Conservation (phyloP, 1,284 basidiomycete species). For the Cutaneotrichosporon sp. region DNA sequence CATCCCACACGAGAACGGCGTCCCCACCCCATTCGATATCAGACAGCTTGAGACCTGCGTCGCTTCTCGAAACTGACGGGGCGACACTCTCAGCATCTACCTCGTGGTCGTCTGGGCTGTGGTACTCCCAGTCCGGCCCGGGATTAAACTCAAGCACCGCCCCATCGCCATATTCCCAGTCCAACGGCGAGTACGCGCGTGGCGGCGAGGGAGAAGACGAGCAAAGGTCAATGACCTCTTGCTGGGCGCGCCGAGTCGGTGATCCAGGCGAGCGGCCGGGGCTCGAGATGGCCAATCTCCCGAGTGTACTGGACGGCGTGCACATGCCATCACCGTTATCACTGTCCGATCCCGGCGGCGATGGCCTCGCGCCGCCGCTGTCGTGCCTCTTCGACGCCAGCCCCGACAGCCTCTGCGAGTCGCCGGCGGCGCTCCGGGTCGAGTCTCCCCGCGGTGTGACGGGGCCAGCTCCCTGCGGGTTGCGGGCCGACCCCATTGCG, state of each 20-base stretch:
- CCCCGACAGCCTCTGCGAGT: background rate
- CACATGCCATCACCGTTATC: background rate
- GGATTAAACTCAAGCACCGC: background rate
- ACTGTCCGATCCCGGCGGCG: constrained; percentile 15
- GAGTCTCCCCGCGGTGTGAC: background rate
- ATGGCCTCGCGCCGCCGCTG: constrained; percentile 19
- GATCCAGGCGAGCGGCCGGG: background rate
- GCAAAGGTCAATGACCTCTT: constrained; percentile 11
- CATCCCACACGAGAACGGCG: constrained; percentile 31
- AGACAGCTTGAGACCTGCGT: background rate
- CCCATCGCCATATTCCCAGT: background rate
- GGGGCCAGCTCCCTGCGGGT: constrained; percentile 38
- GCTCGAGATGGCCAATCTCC: constrained; percentile 8
- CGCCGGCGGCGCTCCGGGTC: constrained; percentile 9
- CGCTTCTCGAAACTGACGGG: background rate
- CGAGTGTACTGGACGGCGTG: constrained; percentile 16
- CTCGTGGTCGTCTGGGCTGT: background rate
- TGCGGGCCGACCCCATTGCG: constrained; percentile 40
- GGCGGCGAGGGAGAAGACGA: constrained; percentile 5
- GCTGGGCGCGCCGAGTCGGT: background rate
- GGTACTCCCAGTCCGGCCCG: constrained; percentile 1
- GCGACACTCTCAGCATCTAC: background rate
- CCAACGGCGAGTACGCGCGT: background rate
- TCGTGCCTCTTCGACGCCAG: constrained; percentile 2
- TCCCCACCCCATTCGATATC: constrained; percentile 24